These are phyloP conservation scores for Schwanniomyces sp. DNA, from an alignment of 805 yeast genomes.

Conservation along the genomic window DNA sequence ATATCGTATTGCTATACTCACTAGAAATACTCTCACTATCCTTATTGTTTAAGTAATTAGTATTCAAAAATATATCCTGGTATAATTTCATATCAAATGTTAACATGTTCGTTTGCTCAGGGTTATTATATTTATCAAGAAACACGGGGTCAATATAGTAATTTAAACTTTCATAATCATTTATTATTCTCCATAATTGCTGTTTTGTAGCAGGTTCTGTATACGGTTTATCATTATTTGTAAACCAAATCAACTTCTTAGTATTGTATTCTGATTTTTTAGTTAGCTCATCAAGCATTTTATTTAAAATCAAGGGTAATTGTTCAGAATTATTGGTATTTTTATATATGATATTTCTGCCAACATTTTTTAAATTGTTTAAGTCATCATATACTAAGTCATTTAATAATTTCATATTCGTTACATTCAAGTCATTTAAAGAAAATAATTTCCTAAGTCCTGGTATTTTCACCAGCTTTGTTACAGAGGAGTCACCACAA, in stretches of 20 bases:
- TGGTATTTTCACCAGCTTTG: slow-evolving; percentile 21
- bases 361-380: slow-evolving; percentile 5
- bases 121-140: slow-evolving; percentile 28
- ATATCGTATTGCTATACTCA: slow-evolving; percentile 6
- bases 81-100: slow-evolving; percentile 44
- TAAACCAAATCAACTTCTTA: slow-evolving; percentile 66
- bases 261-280: slow-evolving; percentile 48
- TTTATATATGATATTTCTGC: not conserved
- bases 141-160: slow-evolving; percentile 67
- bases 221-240: slow-evolving; percentile 73
- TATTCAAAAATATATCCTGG: slow-evolving; percentile 56
- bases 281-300: slow-evolving; percentile 56
- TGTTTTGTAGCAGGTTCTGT: slow-evolving; percentile 42
- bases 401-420: slow-evolving; percentile 56
- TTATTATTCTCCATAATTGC: slow-evolving; percentile 54
- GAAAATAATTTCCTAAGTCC: slow-evolving; percentile 54
- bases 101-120: slow-evolving; percentile 17
- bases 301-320: slow-evolving; percentile 44
- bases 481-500: slow-evolving; percentile 34
- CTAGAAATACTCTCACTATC: slow-evolving; percentile 3
- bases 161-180: slow-evolving; percentile 55
- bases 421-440: slow-evolving; percentile 53
- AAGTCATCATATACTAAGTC: slow-evolving; percentile 48
- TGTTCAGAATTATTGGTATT: slow-evolving; percentile 9
- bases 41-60: slow-evolving; percentile 39